Percentiles rank a stretch among this genome's conserved stretches.
phyloP scores from a whole-genome alignment of 805 yeast species.

The Suhomyces xylopsoci region DNA sequence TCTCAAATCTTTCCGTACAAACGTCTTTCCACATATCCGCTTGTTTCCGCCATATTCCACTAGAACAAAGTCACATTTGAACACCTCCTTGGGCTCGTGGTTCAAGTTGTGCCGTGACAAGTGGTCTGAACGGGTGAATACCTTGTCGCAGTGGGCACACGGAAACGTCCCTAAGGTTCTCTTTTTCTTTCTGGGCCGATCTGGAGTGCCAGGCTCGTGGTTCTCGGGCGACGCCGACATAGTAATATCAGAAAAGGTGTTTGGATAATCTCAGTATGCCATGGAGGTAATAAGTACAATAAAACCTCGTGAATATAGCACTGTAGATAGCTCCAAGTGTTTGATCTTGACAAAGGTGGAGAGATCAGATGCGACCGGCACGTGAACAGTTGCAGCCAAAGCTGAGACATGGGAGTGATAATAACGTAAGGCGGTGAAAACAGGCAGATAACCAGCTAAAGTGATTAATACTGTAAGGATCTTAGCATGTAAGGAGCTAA shows the following conservation, averaged over 20 bases:
- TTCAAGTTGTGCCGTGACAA: constrained; percentile 61
- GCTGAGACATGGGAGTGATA: too few relatives aligned
- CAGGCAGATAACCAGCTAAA: too few relatives aligned
- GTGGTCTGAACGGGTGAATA: constrained; percentile 62
- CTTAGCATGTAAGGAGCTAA: too few relatives aligned
- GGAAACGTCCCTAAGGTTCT: constrained; percentile 31
- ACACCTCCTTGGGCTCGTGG: constrained; percentile 53
- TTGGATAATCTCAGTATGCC: neutral
- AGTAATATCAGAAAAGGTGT: too few relatives aligned
- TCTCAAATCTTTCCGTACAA: constrained; percentile 59
- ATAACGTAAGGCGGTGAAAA: too few relatives aligned
- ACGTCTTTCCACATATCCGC: constrained; percentile 53
- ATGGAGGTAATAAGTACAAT: neutral
- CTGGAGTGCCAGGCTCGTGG: neutral
- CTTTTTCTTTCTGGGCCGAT: constrained; percentile 17
- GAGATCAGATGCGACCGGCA: neutral
- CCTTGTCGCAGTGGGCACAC: constrained; percentile 48
- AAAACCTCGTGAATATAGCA: neutral
- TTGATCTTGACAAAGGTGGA: neutral
- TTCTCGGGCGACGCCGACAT: neutral
- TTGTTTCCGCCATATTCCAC: constrained; percentile 39
- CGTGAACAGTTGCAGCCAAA: neutral
- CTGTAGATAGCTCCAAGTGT: neutral
- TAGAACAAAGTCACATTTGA: constrained; percentile 50
- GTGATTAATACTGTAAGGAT: too few relatives aligned